A percentile compares a stretch with the other conserved stretches of the same genome.
Conservation (phyloP, 2,329 filamentous ascomycete genomes). For the Hypoxylon sp. region DNA sequence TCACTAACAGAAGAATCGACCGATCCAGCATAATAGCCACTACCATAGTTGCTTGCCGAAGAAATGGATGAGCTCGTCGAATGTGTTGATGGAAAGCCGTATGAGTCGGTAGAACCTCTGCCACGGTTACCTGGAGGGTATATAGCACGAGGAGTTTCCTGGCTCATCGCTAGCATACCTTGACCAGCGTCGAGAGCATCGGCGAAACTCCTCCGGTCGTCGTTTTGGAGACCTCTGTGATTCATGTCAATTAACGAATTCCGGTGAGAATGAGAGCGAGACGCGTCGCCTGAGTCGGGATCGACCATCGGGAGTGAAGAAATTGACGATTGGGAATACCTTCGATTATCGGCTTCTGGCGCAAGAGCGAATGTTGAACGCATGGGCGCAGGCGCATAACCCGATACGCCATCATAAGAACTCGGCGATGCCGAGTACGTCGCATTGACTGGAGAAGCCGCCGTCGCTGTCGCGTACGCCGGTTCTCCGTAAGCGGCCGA, state of each 20-base stretch:
- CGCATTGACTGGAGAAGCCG: conserved; percentile 74
- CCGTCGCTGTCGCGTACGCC: conserved; percentile 74
- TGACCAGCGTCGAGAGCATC: conserved; percentile 94
- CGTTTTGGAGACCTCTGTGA: conserved; percentile 68
- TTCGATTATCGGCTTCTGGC: conserved; percentile 70
- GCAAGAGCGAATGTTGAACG: conserved; percentile 70
- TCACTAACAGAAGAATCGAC: conserved; percentile 89
- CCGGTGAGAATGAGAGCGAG: conserved; percentile 66
- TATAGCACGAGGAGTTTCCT: conserved; percentile 92
- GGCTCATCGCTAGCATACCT: conserved; percentile 95
- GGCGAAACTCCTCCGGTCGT: conserved; percentile 79
- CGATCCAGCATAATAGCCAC: conserved; percentile 86
- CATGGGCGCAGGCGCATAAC: conserved; percentile 77
- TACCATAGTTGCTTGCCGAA: conserved; percentile 81
- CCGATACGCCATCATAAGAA: conserved; percentile 78
- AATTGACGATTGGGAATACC: conserved; percentile 89
- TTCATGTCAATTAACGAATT: conserved; percentile 75
- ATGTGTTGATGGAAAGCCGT: conserved; percentile 88
- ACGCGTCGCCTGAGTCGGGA: conserved; percentile 55
- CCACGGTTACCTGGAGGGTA: conserved; percentile 77
- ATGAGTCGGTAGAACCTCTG: conserved; percentile 84
- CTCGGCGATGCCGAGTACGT: conserved; percentile 76
- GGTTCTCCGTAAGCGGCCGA: conserved; percentile 78
- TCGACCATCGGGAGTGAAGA: conserved; percentile 65
- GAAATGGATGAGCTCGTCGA: conserved; percentile 93